A percentile compares a stretch with the other conserved stretches of the same genome.
phyloP scores from a whole-genome alignment of 78 protist genomes.

The Ministeria vibrans region DNA sequence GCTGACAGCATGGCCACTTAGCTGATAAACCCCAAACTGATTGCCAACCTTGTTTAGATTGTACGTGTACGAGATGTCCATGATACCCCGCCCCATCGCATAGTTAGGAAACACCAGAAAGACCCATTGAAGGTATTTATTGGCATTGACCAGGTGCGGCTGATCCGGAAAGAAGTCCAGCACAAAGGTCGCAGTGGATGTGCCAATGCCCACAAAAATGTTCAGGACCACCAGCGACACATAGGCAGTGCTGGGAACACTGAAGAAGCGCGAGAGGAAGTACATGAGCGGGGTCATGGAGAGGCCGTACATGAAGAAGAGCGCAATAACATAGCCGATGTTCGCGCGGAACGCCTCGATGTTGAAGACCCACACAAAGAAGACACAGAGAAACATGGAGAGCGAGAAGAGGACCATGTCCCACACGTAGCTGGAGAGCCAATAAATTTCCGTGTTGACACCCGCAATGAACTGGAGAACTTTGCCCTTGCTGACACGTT shows the following conservation, averaged over 20 bases:
- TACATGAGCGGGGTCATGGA: conserved; percentile 19
- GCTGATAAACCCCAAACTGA: background rate
- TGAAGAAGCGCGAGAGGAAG: conserved; percentile 15
- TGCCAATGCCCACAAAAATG: conserved; percentile 1
- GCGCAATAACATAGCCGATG: background rate
- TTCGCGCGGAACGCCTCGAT: background rate
- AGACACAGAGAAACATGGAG: background rate
- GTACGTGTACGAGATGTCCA: background rate
- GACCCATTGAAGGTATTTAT: background rate
- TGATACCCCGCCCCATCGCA: background rate
- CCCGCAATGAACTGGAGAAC: conserved; percentile 52
- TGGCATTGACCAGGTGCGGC: background rate
- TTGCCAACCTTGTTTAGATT: background rate
- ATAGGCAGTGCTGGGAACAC: background rate
- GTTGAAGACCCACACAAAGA: background rate
- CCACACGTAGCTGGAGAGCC: conserved; percentile 20
- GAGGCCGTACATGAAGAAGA: conserved; percentile 10
- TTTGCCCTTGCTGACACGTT: conserved; percentile 36
- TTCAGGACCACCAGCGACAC: background rate
- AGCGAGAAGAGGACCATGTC: conserved; percentile 27
- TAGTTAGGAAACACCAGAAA: conserved; percentile 10
- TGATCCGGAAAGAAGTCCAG: conserved; percentile 1
- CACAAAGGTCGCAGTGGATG: background rate
- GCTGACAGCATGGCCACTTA: background rate
- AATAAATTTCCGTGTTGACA: conserved; percentile 11